These are phyloP conservation scores for Kurtzmaniella cleridarum DNA, from an alignment of 805 yeast genomes.

Conservation along the genomic window DNA sequence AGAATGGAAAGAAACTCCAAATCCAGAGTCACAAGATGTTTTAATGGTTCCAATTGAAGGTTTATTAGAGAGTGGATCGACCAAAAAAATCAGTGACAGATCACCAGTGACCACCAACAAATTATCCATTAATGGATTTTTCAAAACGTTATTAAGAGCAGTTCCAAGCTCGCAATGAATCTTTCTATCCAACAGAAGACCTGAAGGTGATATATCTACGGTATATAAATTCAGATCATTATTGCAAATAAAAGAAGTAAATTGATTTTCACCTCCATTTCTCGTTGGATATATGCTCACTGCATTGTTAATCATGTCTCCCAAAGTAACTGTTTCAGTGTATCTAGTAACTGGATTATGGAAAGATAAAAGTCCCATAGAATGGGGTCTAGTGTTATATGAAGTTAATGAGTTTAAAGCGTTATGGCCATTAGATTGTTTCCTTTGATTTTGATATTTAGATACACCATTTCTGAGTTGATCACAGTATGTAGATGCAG, in stretches of 20 bases:
- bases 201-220: constrained; percentile 48
- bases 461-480: too few species aligned
- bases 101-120: constrained; percentile 67
- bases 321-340: constrained; percentile 52
- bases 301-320: constrained; percentile 79
- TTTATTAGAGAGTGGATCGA: constrained; percentile 36
- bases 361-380: constrained; percentile 63
- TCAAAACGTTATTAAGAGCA: constrained; percentile 69
- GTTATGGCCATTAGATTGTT: constrained; percentile 32
- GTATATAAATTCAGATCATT: constrained; percentile 72
- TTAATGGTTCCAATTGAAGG: constrained; percentile 36
- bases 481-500: too few species aligned
- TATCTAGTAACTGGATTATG: constrained; percentile 46
- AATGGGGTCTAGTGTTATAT: constrained; percentile 13
- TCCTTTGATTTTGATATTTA: constrained; percentile 11
- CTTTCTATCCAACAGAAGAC: constrained; percentile 35
- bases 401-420: neutral
- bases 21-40: constrained; percentile 72
- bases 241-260: constrained; percentile 67
- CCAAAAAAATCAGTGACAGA: constrained; percentile 55
- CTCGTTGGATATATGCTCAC: constrained; percentile 47
- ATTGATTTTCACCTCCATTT: constrained; percentile 24
- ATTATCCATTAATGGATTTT: constrained; percentile 43
- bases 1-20: constrained; percentile 74
- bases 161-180: constrained; percentile 48